phyloP scores from a whole-genome alignment of 805 yeast species.

The Candida railenensis region DNA sequence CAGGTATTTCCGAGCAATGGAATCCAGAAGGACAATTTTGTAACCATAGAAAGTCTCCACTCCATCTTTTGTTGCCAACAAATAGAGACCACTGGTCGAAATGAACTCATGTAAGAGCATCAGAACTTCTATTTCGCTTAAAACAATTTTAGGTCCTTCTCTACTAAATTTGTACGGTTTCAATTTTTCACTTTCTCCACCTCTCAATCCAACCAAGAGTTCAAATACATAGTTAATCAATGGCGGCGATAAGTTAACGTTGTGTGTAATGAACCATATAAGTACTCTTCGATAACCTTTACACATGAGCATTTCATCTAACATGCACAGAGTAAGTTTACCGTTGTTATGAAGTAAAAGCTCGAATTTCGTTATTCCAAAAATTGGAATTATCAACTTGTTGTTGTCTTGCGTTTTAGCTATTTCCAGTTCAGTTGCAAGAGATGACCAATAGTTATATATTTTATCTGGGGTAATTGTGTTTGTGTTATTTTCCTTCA shows the following conservation, averaged over 20 bases:
- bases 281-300: constrained; percentile 60
- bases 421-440: constrained; percentile 26
- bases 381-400: constrained; percentile 29
- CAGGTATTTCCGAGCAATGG: constrained; percentile 43
- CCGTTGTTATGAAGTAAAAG: constrained; percentile 52
- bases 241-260: constrained; percentile 50
- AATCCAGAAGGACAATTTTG: constrained; percentile 27
- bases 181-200: constrained; percentile 28
- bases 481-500: neutral
- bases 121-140: constrained; percentile 59
- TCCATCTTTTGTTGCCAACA: constrained; percentile 28
- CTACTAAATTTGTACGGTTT: constrained; percentile 50
- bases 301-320: constrained; percentile 74
- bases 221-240: constrained; percentile 65
- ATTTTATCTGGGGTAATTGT: constrained; percentile 50
- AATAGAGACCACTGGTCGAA: constrained; percentile 42
- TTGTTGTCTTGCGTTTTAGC: constrained; percentile 23
- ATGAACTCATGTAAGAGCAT: constrained; percentile 73
- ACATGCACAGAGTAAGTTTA: constrained; percentile 49
- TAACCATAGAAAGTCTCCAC: constrained; percentile 27
- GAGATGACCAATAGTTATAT: constrained; percentile 43
- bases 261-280: constrained; percentile 67
- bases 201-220: constrained; percentile 56
- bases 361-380: constrained; percentile 46
- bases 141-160: constrained; percentile 45